Evolutionary conservation across 768 basidiomycete species (phyloP).

Genomic region (Kwoniella bestiolae): DNA sequence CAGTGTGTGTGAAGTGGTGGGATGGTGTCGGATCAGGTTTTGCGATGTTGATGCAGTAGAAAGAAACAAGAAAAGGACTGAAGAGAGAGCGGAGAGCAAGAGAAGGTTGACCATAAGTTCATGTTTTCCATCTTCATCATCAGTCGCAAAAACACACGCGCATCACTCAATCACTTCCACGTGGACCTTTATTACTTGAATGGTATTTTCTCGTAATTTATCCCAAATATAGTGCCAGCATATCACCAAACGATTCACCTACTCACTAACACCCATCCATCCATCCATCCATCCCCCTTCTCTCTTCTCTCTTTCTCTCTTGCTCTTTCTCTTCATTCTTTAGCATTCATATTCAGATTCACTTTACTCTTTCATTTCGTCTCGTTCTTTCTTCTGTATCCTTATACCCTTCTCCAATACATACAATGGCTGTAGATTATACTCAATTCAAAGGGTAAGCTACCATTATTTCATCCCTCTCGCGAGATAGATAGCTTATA

Average conservation of each 20-base stretch:
- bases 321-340: not conserved
- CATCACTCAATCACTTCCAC: not conserved
- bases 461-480: not conserved
- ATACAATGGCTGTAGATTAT: constrained; percentile 42
- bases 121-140: not conserved
- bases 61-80: no score
- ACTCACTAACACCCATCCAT: constrained; percentile 14
- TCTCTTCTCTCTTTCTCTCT: not conserved
- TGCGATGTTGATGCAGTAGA: no score
- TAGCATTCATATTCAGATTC: not conserved
- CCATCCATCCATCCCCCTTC: not conserved
- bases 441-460: constrained; percentile 52
- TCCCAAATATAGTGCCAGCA: no score
- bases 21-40: not conserved
- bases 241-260: constrained; percentile 2
- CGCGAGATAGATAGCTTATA: not conserved
- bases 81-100: not conserved
- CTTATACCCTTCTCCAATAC: not conserved
- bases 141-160: constrained; percentile 5
- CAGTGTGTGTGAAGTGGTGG: not conserved
- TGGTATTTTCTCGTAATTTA: constrained; percentile 9
- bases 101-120: not conserved
- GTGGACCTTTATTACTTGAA: not conserved
- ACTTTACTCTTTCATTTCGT: not conserved
- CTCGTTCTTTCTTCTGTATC: not conserved